A percentile compares a stretch with the other conserved stretches of the same genome.
phyloP scores from a whole-genome alignment of 2,329 filamentous ascomycete species.

The Colletotrichum lupini region DNA sequence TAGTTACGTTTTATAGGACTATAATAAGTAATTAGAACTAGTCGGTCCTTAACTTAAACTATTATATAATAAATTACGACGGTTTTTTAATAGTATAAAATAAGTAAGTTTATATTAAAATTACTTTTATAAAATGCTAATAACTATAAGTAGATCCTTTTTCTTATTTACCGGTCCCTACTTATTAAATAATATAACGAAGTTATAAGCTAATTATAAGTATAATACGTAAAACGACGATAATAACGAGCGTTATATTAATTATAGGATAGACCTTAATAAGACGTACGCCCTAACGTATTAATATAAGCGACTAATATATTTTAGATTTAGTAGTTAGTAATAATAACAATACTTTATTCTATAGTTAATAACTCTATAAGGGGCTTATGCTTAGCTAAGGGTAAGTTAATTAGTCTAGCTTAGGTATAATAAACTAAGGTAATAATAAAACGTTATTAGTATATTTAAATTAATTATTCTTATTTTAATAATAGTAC shows the following conservation, averaged over 20 bases:
- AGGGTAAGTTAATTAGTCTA: neutral
- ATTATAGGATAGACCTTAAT: constrained; percentile 4
- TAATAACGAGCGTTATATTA: neutral
- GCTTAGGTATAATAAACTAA: neutral
- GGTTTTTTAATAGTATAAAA: neutral
- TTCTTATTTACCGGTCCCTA: neutral
- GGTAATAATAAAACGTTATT: neutral
- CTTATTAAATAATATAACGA: neutral
- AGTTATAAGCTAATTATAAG: constrained; percentile 1
- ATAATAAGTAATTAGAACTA: neutral
- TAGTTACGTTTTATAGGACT: neutral
- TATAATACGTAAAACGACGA: neutral
- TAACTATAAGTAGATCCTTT: too few relatives aligned
- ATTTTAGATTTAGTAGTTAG: neutral
- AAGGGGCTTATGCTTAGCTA: neutral
- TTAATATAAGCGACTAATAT: rapidly evolving
- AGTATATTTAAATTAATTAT: neutral
- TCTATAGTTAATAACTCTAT: neutral
- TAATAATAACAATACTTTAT: neutral
- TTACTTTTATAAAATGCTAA: too few relatives aligned
- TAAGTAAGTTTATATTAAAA: neutral
- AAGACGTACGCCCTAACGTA: neutral
- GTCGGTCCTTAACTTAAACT: constrained; percentile 3
- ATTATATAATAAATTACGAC: neutral
- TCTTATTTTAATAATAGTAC: neutral